A percentile compares a stretch with the other conserved stretches of the same genome.
These are phyloP conservation scores for Paecilomyces variotii DNA, from an alignment of 2,329 filamentous ascomycete genomes.

Conservation along the genomic window DNA sequence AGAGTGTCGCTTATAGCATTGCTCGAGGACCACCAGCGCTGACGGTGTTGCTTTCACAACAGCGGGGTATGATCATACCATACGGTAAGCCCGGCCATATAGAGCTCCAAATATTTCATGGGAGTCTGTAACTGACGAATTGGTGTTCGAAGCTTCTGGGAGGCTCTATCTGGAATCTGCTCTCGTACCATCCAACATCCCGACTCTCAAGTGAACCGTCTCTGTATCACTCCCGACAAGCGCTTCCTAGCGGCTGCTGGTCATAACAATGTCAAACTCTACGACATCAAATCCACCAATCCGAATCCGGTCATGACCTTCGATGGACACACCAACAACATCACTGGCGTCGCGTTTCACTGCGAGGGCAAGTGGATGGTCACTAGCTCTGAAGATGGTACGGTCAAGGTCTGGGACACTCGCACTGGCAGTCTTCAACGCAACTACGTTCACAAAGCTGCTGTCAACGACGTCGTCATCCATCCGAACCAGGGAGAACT, in stretches of 20 bases:
- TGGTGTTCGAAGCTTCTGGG: conserved; percentile 69
- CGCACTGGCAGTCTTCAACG: conserved; percentile 77
- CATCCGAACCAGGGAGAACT: conserved; percentile 98
- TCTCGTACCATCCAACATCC: conserved; percentile 96
- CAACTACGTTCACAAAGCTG: conserved; percentile 81
- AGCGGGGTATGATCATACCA: conserved; percentile 70
- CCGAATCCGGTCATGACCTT: conserved; percentile 88
- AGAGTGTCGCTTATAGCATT: not conserved
- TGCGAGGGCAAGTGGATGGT: conserved; percentile 99
- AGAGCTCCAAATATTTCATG: not conserved
- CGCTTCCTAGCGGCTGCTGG: conserved; percentile 79
- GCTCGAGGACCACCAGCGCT: not conserved
- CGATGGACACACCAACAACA: conserved; percentile 90
- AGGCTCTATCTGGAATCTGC: conserved; percentile 94
- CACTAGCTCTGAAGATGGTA: conserved; percentile 91
- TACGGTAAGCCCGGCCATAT: conserved; percentile 46
- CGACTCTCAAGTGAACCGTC: conserved; percentile 94
- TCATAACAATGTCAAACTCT: conserved; percentile 87
- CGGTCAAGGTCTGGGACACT: conserved; percentile 96
- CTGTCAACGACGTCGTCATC: conserved; percentile 98
- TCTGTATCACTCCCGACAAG: conserved; percentile 98
- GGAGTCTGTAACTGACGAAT: not conserved
- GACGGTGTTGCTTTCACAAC: conserved; percentile 17
- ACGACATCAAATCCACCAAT: conserved; percentile 98
- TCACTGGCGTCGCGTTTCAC: conserved; percentile 95